Conservation (phyloP, 1,284 basidiomycete genomes). For the Moesziomyces aphidis region DNA sequence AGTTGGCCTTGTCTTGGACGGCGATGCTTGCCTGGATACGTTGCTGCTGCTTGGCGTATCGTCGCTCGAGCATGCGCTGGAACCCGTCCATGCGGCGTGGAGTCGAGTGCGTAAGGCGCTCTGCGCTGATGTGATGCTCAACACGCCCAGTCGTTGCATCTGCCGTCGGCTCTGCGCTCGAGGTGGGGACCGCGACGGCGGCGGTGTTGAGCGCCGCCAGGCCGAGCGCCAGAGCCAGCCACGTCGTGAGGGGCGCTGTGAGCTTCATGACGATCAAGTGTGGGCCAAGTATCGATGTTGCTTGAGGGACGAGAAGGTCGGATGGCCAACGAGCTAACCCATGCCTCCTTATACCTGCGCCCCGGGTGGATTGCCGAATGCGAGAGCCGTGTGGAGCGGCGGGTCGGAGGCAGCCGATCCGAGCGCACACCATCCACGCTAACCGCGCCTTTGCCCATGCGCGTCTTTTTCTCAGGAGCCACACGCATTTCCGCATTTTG, state of each 20-base stretch:
- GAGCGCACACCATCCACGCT: neutral
- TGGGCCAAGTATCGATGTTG: neutral
- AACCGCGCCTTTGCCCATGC: neutral
- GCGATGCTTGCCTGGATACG: neutral
- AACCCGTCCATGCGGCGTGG: constrained; percentile 45
- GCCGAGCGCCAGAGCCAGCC: constrained; percentile 26
- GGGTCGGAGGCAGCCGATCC: neutral
- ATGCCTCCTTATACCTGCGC: too few relatives aligned
- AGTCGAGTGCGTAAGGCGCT: constrained; percentile 38
- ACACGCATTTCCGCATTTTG: constrained; percentile 12
- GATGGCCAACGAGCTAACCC: too few relatives aligned
- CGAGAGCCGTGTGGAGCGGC: neutral
- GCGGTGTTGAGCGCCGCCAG: constrained; percentile 4
- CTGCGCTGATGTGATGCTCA: constrained; percentile 25
- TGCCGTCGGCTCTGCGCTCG: neutral
- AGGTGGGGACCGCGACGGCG: constrained; percentile 15
- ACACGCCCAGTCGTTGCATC: neutral
- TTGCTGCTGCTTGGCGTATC: constrained; percentile 35
- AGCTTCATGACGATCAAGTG: constrained; percentile 19
- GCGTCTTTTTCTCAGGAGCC: too few relatives aligned
- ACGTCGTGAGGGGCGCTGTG: constrained; percentile 22
- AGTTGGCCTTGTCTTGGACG: neutral
- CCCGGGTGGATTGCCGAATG: neutral
- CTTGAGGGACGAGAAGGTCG: neutral
- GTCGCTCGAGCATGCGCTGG: constrained; percentile 38